Base-by-base conservation (phyloP, 306 rosid genomes). In the Fragaria vesca region DNA sequence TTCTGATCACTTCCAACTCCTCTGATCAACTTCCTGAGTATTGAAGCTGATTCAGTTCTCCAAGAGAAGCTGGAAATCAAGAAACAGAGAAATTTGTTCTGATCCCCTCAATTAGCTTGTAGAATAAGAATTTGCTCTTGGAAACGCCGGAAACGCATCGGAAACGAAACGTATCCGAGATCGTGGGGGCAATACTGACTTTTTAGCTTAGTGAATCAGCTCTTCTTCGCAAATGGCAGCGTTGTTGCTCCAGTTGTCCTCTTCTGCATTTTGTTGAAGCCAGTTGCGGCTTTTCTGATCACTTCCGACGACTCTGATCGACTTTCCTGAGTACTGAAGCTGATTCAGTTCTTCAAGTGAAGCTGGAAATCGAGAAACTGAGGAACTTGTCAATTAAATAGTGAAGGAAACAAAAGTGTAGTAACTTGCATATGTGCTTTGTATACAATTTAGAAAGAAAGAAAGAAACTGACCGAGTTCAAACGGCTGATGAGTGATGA, bases 381-480 rank as follows among this genome's bases (percentile, higher is more conserved):
- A 3, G 13, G 11, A 24, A 58, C 12, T 24, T 8, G 15, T 0
- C 16, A 12, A 12, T 26, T 3, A 3, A 24, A 11, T 26, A 24
- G 66, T 24, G 36, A 24, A 60, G 34, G 34, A 32, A 32, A 28
- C 17, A 3, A 26, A 11, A 57, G 32, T 16, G 7, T 21, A 11
- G 32, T 6, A 21, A 58, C 1, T 5, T 7, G 61, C 28, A 55
- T 50, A 15, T 9, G 4, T 10, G 34, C 34, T 32, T 2, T 46
- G 15, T 12, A 46, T 46, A 46, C 50, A 46, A 10, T 84, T 73
- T 13, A 79, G 67, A 73, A 77, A n/a, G 65, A 10, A 46, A 10
- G 32, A 30, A 30, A 30, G 34, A 32, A 32, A 32, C 45, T 40
- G 8, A 40, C 45, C 45, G 45, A 45, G 48, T 45, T 45, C 12